phyloP scores from a whole-genome alignment of 768 basidiomycete genomes.

The Boletellus sp. region DNA sequence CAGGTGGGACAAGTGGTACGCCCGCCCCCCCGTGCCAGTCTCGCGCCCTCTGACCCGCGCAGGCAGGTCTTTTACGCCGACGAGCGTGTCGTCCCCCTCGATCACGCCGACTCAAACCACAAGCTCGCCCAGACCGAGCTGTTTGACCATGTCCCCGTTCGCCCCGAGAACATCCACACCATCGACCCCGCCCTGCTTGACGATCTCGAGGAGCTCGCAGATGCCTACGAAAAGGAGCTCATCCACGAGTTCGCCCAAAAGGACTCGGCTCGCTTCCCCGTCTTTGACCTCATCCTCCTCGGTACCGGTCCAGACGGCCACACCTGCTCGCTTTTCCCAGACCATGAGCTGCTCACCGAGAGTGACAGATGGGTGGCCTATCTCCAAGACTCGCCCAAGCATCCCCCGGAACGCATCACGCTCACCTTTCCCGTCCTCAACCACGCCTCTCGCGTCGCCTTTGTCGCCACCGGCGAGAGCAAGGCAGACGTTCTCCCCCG shows the following conservation, averaged over 20 bases:
- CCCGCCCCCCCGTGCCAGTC: conserved; percentile 2
- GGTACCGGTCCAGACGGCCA: conserved; percentile 99
- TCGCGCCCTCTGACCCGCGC: conserved; percentile 4
- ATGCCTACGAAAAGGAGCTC: conserved; percentile 79
- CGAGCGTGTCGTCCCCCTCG: conserved; percentile 91
- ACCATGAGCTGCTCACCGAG: conserved; percentile 80
- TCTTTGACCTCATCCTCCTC: conserved; percentile 95
- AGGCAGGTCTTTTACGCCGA: conserved; percentile 99
- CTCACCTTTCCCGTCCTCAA: conserved; percentile 90
- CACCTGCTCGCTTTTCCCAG: conserved; percentile 95
- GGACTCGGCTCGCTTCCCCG: conserved; percentile 92
- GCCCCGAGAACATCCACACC: conserved; percentile 70
- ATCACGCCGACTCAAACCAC: conserved; percentile 93
- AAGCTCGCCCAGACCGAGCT: conserved; percentile 65
- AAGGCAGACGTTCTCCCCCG: conserved; percentile 73
- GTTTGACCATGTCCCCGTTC: conserved; percentile 81
- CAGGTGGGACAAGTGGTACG: conserved; percentile 93
- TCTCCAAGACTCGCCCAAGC: conserved; percentile 92
- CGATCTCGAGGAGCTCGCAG: conserved; percentile 77
- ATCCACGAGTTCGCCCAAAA: conserved; percentile 89
- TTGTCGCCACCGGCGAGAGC: conserved; percentile 79
- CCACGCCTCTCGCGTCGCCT: conserved; percentile 82
- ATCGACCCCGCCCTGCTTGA: conserved; percentile 66
- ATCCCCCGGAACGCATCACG: conserved; percentile 85
- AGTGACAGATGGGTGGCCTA: conserved; percentile 93